Percentiles rank a stretch among this genome's conserved stretches.
Evolutionary conservation across 352 stramenopile genomes (phyloP).

Genomic region (Globisporangium polare): DNA sequence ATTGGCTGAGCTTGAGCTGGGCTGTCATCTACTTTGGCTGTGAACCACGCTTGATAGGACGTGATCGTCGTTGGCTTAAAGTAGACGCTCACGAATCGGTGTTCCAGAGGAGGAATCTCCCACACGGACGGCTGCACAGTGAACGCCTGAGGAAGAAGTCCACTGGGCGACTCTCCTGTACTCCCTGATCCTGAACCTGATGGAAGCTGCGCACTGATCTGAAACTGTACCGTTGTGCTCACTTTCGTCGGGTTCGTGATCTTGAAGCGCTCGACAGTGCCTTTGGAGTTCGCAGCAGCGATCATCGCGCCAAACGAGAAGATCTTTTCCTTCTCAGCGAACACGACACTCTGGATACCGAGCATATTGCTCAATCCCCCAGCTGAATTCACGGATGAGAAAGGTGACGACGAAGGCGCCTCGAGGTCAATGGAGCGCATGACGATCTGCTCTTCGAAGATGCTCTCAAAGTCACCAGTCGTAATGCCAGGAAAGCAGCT

Average conservation of each 20-base stretch:
- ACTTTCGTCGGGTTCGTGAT: conserved; percentile 96
- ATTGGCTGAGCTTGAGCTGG: conserved; percentile 22
- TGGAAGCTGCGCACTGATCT: conserved; percentile 30
- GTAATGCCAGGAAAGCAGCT: conserved; percentile 93
- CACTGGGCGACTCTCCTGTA: not conserved
- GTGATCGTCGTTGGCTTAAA: conserved; percentile 90
- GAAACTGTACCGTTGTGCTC: conserved; percentile 84
- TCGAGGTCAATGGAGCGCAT: conserved; percentile 68
- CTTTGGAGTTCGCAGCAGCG: conserved; percentile 57
- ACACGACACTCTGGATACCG: conserved; percentile 61
- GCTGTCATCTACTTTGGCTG: conserved; percentile 79
- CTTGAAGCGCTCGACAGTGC: conserved; percentile 90
- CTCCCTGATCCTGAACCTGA: not conserved
- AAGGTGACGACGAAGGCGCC: not conserved
- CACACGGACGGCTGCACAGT: conserved; percentile 87
- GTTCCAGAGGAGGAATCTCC: conserved; percentile 93
- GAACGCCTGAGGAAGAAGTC: conserved; percentile 43
- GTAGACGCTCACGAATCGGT: conserved; percentile 93
- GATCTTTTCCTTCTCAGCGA: conserved; percentile 79
- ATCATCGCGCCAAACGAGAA: conserved; percentile 89
- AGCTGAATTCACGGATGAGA: not conserved
- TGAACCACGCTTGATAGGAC: conserved; percentile 78
- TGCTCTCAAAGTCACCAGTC: conserved; percentile 81
- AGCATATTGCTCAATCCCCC: conserved; percentile 11
- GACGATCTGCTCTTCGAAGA: conserved; percentile 96